Base-by-base conservation (phyloP, 345 rosid species). In the Luvunga scandens region DNA sequence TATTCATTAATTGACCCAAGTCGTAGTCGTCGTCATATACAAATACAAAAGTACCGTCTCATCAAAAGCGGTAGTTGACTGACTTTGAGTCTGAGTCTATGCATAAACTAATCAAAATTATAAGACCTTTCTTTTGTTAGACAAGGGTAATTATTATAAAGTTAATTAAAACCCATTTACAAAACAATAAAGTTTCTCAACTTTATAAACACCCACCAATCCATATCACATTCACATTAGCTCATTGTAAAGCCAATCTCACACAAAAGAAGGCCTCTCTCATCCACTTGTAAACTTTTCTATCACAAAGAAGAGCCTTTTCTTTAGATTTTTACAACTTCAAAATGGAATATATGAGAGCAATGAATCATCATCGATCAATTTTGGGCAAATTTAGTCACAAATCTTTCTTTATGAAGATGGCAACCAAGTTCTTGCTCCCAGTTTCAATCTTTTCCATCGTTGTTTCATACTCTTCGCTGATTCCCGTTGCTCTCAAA, bases 391-490 rank as follows among this genome's bases (percentile, higher is more conserved):
- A 34, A 66, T 66, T 55, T 7, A 57, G 33, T 22, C 19, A 53
- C 21, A 53, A 53, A 22, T 64, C 48, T 27, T 64, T 27, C 1
- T 34, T 13, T n/a, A 18, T 21, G 42, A 72, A 73, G 73, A 79
- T 66, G 42, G 77, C 84, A 48, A 65, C 81, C 39, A 88, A 73
- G 62, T 66, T 81, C 36, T 31, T 88, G 68, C 80, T 83, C 61
- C 45, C 79, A 6, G 75, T 83, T 39, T 84, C 89, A 27, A 60
- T 91, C 71, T 76, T 86, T 57, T 89, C 88, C 16, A 55, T 87
- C 38, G 31, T 87, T 39, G 27, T 87, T 56, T 77, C 88, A 33
- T 80, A 73, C 80, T 66, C 81, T 63, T 75, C 84, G 10, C 71
- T 82, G 22, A 38, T 73, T 31, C 62, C 87, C 65, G 67, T 79